Conservation (phyloP, 1,139 yeast genomes). For the Nakaseomyces delphensis region DNA sequence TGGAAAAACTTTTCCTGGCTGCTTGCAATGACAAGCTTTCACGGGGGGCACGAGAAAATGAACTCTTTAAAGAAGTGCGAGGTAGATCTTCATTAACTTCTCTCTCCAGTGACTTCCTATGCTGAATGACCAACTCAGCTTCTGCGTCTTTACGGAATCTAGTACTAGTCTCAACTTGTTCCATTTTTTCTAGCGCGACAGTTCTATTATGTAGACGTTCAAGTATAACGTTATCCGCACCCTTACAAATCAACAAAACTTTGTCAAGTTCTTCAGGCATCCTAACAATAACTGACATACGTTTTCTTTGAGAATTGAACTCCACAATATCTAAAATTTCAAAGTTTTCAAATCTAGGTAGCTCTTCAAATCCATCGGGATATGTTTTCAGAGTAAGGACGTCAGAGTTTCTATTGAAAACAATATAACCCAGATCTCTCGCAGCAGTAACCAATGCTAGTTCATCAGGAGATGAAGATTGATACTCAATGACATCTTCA, state of each 20-base stretch:
- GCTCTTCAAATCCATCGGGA: conserved; percentile 68
- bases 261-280: conserved; percentile 62
- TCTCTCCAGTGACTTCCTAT: conserved; percentile 34
- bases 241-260: conserved; percentile 77
- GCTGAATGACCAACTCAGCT: conserved; percentile 65
- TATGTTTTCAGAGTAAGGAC: conserved; percentile 61
- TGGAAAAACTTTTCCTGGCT: conserved; percentile 25
- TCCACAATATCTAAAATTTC: conserved; percentile 74
- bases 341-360: conserved; percentile 58
- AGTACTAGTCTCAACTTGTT: conserved; percentile 53
- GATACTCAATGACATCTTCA: conserved; percentile 53
- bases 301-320: conserved; percentile 77
- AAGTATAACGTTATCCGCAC: conserved; percentile 89
- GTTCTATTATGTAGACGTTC: conserved; percentile 56
- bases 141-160: conserved; percentile 64
- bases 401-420: conserved; percentile 56
- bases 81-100: conserved; percentile 16
- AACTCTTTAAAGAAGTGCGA: conserved; percentile 16
- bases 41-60: conserved; percentile 20
- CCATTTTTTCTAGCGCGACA: conserved; percentile 53
- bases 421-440: conserved; percentile 81
- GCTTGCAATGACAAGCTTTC: conserved; percentile 34
- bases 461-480: conserved; percentile 95
- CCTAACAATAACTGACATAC: conserved; percentile 83
- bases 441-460: conserved; percentile 91